Evolutionary conservation across 345 rosid genomes (phyloP).

Genomic region (Lumnitzera littorea): DNA sequence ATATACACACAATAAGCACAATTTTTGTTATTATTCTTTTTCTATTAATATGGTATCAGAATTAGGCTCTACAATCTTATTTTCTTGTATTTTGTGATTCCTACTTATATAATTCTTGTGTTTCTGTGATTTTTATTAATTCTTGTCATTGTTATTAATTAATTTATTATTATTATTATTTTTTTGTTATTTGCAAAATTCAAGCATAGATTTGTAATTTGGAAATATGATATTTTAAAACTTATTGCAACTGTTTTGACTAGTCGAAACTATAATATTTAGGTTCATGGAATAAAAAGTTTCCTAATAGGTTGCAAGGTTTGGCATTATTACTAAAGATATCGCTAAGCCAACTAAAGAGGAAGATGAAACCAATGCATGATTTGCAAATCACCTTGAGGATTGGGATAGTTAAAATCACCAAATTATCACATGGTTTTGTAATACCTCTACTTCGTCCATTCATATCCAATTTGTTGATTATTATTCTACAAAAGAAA

Average conservation of each 20-base stretch:
- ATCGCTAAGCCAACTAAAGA: not conserved
- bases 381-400: not conserved
- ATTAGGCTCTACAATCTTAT: too few relatives aligned
- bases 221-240: not conserved
- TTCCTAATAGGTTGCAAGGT: not conserved
- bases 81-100: too few relatives aligned
- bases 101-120: too few relatives aligned
- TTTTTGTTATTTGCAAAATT: too few relatives aligned
- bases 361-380: not conserved
- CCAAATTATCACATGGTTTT: conserved; percentile 3
- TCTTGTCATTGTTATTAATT: too few relatives aligned
- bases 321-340: not conserved
- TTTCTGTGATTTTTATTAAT: too few relatives aligned
- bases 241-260: not conserved
- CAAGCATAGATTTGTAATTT: too few relatives aligned
- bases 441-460: not conserved
- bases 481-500: conserved; percentile 2
- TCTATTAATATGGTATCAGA: too few relatives aligned
- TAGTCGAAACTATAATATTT: not conserved
- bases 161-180: too few relatives aligned
- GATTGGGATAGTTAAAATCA: not conserved
- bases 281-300: not conserved
- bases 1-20: too few relatives aligned
- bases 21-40: too few relatives aligned
- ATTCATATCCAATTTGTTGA: conserved; percentile 3